These are phyloP conservation scores for Fusarium sambucinum DNA, from an alignment of 2,329 filamentous ascomycete genomes.

Conservation along the genomic window DNA sequence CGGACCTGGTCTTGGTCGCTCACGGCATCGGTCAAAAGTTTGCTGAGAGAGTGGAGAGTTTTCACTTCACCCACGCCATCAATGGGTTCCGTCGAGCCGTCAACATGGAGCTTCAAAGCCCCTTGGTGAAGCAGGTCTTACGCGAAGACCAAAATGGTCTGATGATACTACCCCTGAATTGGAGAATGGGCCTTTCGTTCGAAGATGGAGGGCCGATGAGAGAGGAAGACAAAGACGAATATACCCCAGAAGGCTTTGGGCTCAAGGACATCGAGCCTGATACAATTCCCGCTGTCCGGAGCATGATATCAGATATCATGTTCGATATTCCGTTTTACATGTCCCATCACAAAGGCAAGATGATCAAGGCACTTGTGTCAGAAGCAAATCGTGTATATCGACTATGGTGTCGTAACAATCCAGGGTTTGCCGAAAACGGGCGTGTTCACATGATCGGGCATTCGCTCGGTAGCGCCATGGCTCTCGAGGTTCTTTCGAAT, in stretches of 20 bases:
- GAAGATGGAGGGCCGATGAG: slow-evolving; percentile 78
- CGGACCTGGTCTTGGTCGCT: slow-evolving; percentile 89
- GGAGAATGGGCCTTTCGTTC: slow-evolving; percentile 88
- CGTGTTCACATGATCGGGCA: slow-evolving; percentile 94
- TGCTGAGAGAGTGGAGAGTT: slow-evolving; percentile 93
- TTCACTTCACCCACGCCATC: slow-evolving; percentile 96
- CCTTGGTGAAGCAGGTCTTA: slow-evolving; percentile 79
- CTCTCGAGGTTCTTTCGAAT: slow-evolving; percentile 87
- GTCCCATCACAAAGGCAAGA: slow-evolving; percentile 94
- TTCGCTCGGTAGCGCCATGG: slow-evolving; percentile 94
- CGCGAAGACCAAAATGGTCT: slow-evolving; percentile 85
- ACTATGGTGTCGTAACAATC: slow-evolving; percentile 94
- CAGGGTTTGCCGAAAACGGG: slow-evolving; percentile 82
- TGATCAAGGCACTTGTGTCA: slow-evolving; percentile 87
- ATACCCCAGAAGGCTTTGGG: slow-evolving; percentile 68
- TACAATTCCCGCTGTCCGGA: slow-evolving; percentile 91
- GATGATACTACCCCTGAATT: slow-evolving; percentile 95
- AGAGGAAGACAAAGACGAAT: slow-evolving; percentile 64
- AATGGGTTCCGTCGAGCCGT: slow-evolving; percentile 89
- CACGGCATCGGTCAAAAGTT: slow-evolving; percentile 98
- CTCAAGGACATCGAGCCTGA: slow-evolving; percentile 92
- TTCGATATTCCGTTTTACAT: slow-evolving; percentile 98
- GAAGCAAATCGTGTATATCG: slow-evolving; percentile 97
- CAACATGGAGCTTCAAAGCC: slow-evolving; percentile 83
- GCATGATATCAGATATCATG: slow-evolving; percentile 97